These are phyloP conservation scores for Vitis rupestris DNA, from an alignment of 164 flowering plant genomes.

Conservation along the genomic window DNA sequence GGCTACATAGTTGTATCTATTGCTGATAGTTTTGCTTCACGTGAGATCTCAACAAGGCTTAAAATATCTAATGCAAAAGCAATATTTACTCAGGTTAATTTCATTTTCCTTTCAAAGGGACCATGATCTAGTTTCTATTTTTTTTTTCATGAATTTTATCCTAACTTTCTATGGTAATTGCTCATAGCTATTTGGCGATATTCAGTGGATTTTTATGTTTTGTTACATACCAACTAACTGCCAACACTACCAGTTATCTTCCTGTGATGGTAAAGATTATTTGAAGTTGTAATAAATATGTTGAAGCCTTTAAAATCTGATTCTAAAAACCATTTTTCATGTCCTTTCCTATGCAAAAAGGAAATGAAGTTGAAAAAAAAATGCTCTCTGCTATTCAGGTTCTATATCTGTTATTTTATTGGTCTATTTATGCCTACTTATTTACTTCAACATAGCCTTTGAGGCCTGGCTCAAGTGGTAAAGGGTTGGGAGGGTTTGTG, in stretches of 20 bases:
- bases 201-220: not conserved
- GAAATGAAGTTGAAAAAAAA: too few species aligned
- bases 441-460: too few species aligned
- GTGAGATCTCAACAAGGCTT: slow-evolving; percentile 78
- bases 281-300: too few species aligned
- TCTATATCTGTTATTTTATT: too few species aligned
- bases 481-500: too few species aligned
- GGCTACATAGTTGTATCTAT: slow-evolving; percentile 94
- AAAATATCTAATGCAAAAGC: slow-evolving; percentile 75
- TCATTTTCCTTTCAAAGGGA: slow-evolving; percentile 1
- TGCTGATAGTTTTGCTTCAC: slow-evolving; percentile 92
- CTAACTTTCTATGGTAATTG: not conserved
- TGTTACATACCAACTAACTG: not conserved
- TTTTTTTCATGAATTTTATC: not conserved
- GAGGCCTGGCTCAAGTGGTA: too few species aligned
- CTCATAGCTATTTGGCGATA: not conserved
- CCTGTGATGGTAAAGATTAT: too few species aligned
- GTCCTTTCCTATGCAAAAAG: too few species aligned
- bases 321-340: too few species aligned
- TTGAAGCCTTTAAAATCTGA: too few species aligned
- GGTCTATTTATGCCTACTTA: too few species aligned
- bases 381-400: too few species aligned
- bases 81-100: slow-evolving; percentile 87
- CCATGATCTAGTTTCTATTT: not conserved
- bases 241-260: not conserved